phyloP scores from a whole-genome alignment of 768 basidiomycete species.

The Boletus edulis region DNA sequence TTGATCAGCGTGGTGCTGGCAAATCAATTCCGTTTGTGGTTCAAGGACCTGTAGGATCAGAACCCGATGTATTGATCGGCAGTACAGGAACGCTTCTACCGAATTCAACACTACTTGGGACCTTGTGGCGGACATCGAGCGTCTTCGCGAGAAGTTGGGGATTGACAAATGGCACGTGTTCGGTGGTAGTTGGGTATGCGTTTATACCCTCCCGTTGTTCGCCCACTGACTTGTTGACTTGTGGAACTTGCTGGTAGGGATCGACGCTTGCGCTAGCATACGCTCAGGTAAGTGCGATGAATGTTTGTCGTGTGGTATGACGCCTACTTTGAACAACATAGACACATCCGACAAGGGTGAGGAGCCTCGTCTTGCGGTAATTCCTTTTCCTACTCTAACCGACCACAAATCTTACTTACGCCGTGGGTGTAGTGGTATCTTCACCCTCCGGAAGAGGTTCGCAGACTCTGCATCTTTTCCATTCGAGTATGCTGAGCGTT shows the following conservation, averaged over 20 bases:
- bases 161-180: conserved; percentile 94
- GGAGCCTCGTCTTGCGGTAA: conserved; percentile 73
- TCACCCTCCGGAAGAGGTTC: conserved; percentile 78
- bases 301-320: not conserved
- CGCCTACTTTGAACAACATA: conserved; percentile 26
- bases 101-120: conserved; percentile 95
- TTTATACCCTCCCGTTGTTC: not conserved
- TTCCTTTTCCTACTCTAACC: conserved; percentile 4
- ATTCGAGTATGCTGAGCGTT: not conserved
- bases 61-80: conserved; percentile 1
- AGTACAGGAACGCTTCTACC: conserved; percentile 61
- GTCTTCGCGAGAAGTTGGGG: conserved; percentile 66
- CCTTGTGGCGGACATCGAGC: conserved; percentile 88
- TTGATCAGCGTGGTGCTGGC: conserved; percentile 89
- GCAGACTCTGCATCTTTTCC: not conserved
- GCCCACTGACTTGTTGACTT: not conserved
- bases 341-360: conserved; percentile 80
- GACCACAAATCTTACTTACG: not conserved
- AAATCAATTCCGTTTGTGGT: conserved; percentile 75
- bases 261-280: conserved; percentile 86
- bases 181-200: conserved; percentile 86
- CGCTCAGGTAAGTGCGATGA: conserved; percentile 56
- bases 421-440: conserved; percentile 65
- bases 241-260: conserved; percentile 44
- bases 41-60: not conserved